phyloP scores from a whole-genome alignment of 2,329 filamentous ascomycete species.

The Botrytis byssoidea region DNA sequence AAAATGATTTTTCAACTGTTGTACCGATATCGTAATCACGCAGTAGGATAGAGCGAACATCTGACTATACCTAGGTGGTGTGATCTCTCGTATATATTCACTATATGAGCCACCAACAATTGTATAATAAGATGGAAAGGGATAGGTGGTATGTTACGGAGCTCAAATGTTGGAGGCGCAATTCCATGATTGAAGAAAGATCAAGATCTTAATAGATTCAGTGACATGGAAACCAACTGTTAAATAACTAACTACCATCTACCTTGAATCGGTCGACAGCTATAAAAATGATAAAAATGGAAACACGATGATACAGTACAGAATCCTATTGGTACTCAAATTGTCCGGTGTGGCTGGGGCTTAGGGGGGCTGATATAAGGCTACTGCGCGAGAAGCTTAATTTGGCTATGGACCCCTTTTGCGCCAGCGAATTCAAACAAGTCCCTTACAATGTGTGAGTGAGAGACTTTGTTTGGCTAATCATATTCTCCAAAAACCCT shows the following conservation, averaged over 20 bases:
- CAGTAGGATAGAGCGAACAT: not conserved
- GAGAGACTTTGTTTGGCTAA: not conserved
- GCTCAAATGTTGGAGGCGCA: not conserved
- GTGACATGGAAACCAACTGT: not conserved
- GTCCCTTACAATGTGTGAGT: not conserved
- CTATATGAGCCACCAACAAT: not conserved
- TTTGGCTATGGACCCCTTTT: not conserved
- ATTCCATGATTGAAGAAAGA: not conserved
- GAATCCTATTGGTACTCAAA: not conserved
- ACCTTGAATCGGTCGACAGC: not conserved
- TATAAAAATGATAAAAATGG: not conserved
- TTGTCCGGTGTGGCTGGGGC: not conserved
- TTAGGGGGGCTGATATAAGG: slow-evolving; percentile 13
- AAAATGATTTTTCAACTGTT: not conserved
- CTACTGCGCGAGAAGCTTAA: slow-evolving; percentile 13
- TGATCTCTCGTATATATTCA: not conserved
- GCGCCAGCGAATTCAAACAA: not conserved
- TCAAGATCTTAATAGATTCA: not conserved
- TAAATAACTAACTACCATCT: not conserved
- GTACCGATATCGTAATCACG: not conserved
- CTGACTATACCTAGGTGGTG: not conserved
- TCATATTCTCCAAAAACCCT: not conserved
- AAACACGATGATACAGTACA: not conserved
- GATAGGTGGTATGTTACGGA: not conserved
- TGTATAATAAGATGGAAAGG: not conserved